Evolutionary conservation across 176 grass and related monocot species (phyloP).

Genomic region (Oryza meridionalis): DNA sequence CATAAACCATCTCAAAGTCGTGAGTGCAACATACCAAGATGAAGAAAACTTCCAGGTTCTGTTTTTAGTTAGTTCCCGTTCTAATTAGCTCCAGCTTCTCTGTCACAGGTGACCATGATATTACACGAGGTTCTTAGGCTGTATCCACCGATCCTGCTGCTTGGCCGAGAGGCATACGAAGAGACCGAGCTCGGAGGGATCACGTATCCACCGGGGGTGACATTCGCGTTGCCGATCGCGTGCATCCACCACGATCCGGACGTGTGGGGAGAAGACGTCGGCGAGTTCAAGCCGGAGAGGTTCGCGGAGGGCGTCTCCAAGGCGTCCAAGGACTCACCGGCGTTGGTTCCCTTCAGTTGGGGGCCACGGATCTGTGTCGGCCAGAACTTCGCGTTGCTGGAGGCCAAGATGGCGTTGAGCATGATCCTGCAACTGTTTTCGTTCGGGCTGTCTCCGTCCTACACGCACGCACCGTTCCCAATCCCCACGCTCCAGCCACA

Average conservation of each 20-base stretch:
- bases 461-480: conserved; percentile 48
- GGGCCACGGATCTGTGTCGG: conserved; percentile 54
- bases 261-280: conserved; percentile 61
- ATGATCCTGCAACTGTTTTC: conserved; percentile 64
- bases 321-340: conserved; percentile 48
- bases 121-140: conserved; percentile 72
- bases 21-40: conserved; percentile 23
- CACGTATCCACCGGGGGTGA: conserved; percentile 53
- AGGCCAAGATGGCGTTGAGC: conserved; percentile 66
- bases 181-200: conserved; percentile 56
- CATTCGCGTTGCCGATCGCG: conserved; percentile 31
- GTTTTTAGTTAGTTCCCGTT: background rate
- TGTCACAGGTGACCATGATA: conserved; percentile 73
- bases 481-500: conserved; percentile 57
- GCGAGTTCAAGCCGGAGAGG: conserved; percentile 64
- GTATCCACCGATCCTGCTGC: conserved; percentile 46
- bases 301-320: conserved; percentile 62
- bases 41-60: background rate
- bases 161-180: conserved; percentile 44
- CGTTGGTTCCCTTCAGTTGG: conserved; percentile 61
- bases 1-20: conserved; percentile 57
- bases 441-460: conserved; percentile 69
- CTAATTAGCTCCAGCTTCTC: background rate
- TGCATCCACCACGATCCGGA: conserved; percentile 63
- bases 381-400: conserved; percentile 69